Evolutionary conservation across 257 asterid genomes (phyloP).

Genomic region (Gynochthodes officinalis): DNA sequence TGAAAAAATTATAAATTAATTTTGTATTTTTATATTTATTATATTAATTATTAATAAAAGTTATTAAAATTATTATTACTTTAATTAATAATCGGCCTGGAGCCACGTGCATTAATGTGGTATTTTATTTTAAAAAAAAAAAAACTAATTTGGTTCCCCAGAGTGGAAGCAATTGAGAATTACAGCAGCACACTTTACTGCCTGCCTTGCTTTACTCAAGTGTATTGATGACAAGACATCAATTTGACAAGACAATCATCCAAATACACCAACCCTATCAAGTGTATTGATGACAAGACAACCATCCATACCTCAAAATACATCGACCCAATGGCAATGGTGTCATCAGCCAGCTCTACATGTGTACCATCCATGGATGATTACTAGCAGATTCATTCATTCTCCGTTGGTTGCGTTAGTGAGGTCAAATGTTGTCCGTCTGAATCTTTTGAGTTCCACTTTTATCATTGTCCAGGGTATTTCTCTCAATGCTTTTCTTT

Average conservation of each 20-base stretch:
- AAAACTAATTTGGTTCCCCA: no score
- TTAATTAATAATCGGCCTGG: not conserved
- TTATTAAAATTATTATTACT: no score
- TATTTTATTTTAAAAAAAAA: no score
- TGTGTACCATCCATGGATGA: not conserved
- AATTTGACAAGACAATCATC: no score
- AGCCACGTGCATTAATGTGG: not conserved
- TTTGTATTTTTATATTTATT: no score
- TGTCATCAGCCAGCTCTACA: not conserved
- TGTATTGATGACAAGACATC: not conserved
- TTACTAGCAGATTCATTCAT: not conserved
- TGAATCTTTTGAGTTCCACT: not conserved
- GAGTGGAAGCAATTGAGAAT: not conserved
- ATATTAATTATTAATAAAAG: no score
- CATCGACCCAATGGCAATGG: not conserved
- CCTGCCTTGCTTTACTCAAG: not conserved
- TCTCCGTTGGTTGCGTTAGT: not conserved
- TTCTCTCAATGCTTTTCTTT: no score
- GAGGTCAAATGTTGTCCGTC: not conserved
- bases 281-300: not conserved
- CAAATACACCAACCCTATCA: not conserved
- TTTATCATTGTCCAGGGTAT: no score
- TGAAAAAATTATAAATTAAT: no score
- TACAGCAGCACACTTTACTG: not conserved
- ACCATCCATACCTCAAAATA: not conserved